Conservation (phyloP, 2,329 filamentous ascomycete genomes). For the Salinomyces thailandicus region DNA sequence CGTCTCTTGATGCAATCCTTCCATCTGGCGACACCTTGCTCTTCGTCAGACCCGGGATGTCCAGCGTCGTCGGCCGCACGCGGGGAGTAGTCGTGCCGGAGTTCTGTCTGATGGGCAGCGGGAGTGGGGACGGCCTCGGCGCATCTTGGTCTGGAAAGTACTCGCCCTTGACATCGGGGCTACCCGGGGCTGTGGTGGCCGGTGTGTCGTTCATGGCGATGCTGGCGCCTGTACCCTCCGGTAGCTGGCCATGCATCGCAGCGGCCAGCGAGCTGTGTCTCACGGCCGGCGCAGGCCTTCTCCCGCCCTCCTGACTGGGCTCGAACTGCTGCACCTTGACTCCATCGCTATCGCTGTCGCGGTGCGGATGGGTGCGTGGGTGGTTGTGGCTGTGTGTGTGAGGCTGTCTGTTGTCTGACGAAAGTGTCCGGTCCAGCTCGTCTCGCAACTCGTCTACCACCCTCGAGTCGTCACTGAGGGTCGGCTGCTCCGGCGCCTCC, state of each 20-base stretch:
- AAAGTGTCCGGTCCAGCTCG: constrained; percentile 22
- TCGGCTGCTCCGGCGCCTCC: background rate
- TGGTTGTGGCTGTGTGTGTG: constrained; percentile 2
- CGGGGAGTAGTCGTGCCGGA: constrained; percentile 69
- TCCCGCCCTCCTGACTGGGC: background rate
- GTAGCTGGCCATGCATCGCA: constrained; percentile 18
- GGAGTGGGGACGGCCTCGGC: constrained; percentile 27
- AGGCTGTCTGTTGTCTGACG: constrained; percentile 6
- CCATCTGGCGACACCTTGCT: constrained; percentile 94
- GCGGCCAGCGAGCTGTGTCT: constrained; percentile 12
- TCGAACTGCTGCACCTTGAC: background rate
- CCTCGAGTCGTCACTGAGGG: constrained; percentile 12
- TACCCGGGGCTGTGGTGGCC: constrained; percentile 50
- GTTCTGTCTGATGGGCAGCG: constrained; percentile 58
- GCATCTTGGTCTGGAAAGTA: constrained; percentile 7
- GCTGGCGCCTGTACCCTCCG: constrained; percentile 16
- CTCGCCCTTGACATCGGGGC: constrained; percentile 22
- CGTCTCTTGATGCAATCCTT: constrained; percentile 83
- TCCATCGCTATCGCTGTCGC: background rate
- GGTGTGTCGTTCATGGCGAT: constrained; percentile 52
- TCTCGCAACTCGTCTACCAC: constrained; percentile 23
- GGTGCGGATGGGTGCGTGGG: background rate
- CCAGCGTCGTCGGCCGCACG: constrained; percentile 84
- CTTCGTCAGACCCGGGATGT: constrained; percentile 91
- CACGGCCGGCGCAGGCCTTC: constrained; percentile 2